Base-by-base conservation (phyloP, 306 rosid genomes). In the Glycyrrhiza uralensis region DNA sequence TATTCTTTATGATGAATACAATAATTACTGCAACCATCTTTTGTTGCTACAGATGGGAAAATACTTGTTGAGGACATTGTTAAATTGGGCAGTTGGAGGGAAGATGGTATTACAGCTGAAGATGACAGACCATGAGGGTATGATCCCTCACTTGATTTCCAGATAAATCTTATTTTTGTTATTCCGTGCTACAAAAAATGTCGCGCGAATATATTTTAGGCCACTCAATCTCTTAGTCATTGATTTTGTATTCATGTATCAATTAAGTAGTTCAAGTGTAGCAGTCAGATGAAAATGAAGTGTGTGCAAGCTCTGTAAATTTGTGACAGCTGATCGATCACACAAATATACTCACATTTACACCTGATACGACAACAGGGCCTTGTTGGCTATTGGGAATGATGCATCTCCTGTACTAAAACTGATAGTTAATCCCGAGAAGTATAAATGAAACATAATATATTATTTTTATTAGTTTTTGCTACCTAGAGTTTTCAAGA, bases 11-110 rank as follows among this genome's bases (percentile, higher is more conserved):
- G 59, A 49, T n/a, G 58, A 83, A 59, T 55, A 32, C 64, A 47
- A 42, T 55, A 29, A 50, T 52, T 23, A 60, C 26, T 68, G 17
- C 32, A n/a, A 22, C 74, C 17, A 5, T 35, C 17, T 30, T 75
- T 77, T 47, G 50, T 56, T 76, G 74, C 44, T 44, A 61, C 91
- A 93, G 98, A 93, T 76, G 98, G 98, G 50, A 93, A 89, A 77
- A 93, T 93, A 80, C 90, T 90, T 55, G 98, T 93, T 8, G 98
- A 93, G 74, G 98, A 93, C 81, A 93, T 93, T 75, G 92, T 93
- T 45, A 93, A 77, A 76, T 77, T 93, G 84, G 97, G 98, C 41
- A 74, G 88, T 80, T 76, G 88, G 81, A 84, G 68, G 33, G 89
- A 90, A 79, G 98, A 92, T 79, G 79, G 70, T 28, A 78, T 83